Evolutionary conservation across 2,329 filamentous ascomycete genomes (phyloP), one percentile per base, ranked within the genome.

Genomic region (Fusarium algeriense): DNA sequence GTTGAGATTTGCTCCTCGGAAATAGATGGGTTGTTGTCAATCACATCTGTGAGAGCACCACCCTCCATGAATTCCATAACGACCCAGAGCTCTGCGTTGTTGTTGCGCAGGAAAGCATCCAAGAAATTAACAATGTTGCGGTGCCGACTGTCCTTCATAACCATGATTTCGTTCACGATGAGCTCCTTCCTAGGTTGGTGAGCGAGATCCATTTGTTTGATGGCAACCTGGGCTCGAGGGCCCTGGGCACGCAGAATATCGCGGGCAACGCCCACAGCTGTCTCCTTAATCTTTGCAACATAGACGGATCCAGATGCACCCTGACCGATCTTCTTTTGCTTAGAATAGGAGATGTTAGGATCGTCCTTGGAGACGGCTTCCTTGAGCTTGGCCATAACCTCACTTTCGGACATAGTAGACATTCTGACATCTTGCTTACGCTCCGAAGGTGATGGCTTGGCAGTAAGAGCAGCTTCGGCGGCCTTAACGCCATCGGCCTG

Each of bases 51-150:
- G 81, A 99, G 85, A 69, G 96, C 93, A 83, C 96, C 96, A 76
- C 96, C 96, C 83, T 99, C 96, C 96, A 99, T 99, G 78, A 95
- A 99, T 84, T 99, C 96, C 96, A 99, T 97, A 56, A 99, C 95
- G 14, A 99, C 94, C 96, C 96, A 99, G n/a, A 99, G 88, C 81
- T 99, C 96, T 59, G 93, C 89, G 77, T 93, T 94, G 81, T 96
- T 95, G 81, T 98, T 97, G 78, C 96, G 93, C 78, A 99, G 84
- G 86, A 98, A 99, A 6, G 95, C 95, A 76, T 99, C 96, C 37
- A 99, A 85, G 84, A 97, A 99, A 83, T 99, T 99, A 82, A 99
- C 96, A 85, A 99, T 99, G 82, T 99, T 99, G 67, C 92, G 91
- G 81, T 99, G 96, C 80, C 95, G 93, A 85, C 94, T 97, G 84